These are phyloP conservation scores for Takashimella tepidaria DNA, from an alignment of 1,284 basidiomycete genomes.

Conservation along the genomic window DNA sequence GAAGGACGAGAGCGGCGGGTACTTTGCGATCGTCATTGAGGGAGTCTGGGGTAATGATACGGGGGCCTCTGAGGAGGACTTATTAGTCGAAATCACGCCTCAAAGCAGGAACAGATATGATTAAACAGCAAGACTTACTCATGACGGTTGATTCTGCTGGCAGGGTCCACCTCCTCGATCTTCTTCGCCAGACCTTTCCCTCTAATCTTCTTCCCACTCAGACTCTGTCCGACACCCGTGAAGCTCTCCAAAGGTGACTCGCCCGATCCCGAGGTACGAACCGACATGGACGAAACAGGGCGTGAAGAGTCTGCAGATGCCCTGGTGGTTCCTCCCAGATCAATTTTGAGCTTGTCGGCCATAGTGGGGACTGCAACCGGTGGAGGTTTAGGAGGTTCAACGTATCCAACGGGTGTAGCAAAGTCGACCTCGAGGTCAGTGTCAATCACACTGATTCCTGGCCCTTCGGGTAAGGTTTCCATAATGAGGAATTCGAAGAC, in stretches of 20 bases:
- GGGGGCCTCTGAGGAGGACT: slow-evolving; percentile 61
- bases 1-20: slow-evolving; percentile 83
- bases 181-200: slow-evolving; percentile 83
- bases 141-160: slow-evolving; percentile 80
- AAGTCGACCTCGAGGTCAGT: slow-evolving; percentile 77
- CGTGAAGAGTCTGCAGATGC: slow-evolving; percentile 65
- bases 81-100: background rate
- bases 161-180: slow-evolving; percentile 69
- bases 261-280: slow-evolving; percentile 41
- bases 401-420: slow-evolving; percentile 59
- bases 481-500: slow-evolving; percentile 93
- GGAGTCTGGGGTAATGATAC: slow-evolving; percentile 77
- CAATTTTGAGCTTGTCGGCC: slow-evolving; percentile 96
- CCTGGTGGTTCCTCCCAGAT: slow-evolving; percentile 67
- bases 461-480: slow-evolving; percentile 83
- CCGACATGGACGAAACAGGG: slow-evolving; percentile 56
- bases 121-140: slow-evolving; percentile 59
- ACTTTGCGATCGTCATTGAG: slow-evolving; percentile 70
- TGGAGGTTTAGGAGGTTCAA: slow-evolving; percentile 83
- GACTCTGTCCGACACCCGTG: slow-evolving; percentile 84
- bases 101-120: background rate
- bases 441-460: slow-evolving; percentile 85
- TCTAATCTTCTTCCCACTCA: slow-evolving; percentile 81
- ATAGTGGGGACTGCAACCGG: slow-evolving; percentile 80
- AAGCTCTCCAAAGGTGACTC: slow-evolving; percentile 74